Evolutionary conservation across 768 basidiomycete genomes (phyloP).

Genomic region (Crassisporium funariophilum): DNA sequence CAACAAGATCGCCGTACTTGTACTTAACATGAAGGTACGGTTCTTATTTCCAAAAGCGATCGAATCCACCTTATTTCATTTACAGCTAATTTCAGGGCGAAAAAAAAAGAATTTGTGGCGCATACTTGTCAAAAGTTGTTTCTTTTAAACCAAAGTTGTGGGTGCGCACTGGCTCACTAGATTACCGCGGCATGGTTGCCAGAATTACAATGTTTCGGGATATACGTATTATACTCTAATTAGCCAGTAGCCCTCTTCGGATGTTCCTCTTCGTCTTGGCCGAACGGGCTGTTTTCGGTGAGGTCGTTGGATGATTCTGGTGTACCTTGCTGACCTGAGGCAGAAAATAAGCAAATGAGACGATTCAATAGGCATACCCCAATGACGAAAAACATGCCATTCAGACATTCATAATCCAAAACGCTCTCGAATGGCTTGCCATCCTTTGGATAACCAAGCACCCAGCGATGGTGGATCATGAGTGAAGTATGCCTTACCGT

Average conservation of each 20-base stretch:
- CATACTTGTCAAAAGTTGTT: no score
- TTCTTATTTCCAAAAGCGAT: neutral
- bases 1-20: slow-evolving; percentile 5
- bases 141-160: no score
- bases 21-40: no score
- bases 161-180: no score
- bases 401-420: slow-evolving; percentile 68
- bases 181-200: no score
- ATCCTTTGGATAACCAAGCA: slow-evolving; percentile 71
- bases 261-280: slow-evolving; percentile 31
- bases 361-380: slow-evolving; percentile 26
- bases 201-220: neutral
- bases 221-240: slow-evolving; percentile 14
- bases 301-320: neutral
- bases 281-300: slow-evolving; percentile 23
- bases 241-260: slow-evolving; percentile 55
- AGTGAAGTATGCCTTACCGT: slow-evolving; percentile 79
- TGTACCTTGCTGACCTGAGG: slow-evolving; percentile 2
- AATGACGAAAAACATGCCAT: slow-evolving; percentile 50
- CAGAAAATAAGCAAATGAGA: slow-evolving; percentile 15
- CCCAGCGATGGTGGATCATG: slow-evolving; percentile 55
- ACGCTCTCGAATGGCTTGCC: slow-evolving; percentile 68
- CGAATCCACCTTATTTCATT: neutral
- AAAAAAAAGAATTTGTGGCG: neutral
- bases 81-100: slow-evolving; percentile 2